These are phyloP conservation scores for Fusarium temperatum DNA, from an alignment of 2,329 filamentous ascomycete species.

Conservation along the genomic window DNA sequence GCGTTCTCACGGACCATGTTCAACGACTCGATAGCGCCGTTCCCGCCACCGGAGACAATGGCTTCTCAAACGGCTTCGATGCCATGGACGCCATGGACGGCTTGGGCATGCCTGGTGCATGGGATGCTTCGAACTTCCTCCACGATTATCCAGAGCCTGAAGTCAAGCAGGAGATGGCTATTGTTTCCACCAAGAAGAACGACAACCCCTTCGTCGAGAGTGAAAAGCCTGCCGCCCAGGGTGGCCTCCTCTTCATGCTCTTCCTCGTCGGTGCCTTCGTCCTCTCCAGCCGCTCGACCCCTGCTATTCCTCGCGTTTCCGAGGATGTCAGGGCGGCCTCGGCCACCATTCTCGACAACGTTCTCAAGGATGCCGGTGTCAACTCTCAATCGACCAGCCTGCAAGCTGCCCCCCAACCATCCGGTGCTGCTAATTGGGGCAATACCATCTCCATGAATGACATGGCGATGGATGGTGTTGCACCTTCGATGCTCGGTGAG, in stretches of 20 bases:
- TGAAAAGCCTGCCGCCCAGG: constrained; percentile 77
- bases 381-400: constrained; percentile 53
- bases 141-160: constrained; percentile 73
- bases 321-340: constrained; percentile 84
- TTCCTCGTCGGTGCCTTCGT: constrained; percentile 97
- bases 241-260: constrained; percentile 90
- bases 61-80: constrained; percentile 76
- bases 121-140: constrained; percentile 80
- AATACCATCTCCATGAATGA: constrained; percentile 57
- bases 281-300: constrained; percentile 81
- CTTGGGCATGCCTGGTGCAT: constrained; percentile 81
- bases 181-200: constrained; percentile 63
- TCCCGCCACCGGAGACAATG: constrained; percentile 59
- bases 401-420: constrained; percentile 61
- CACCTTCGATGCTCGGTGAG: constrained; percentile 70
- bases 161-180: constrained; percentile 67
- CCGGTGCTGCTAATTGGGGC: constrained; percentile 52
- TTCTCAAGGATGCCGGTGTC: constrained; percentile 82
- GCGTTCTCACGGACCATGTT: constrained; percentile 78
- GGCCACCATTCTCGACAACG: constrained; percentile 79
- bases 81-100: constrained; percentile 89
- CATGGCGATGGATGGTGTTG: constrained; percentile 49
- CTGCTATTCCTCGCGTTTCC: constrained; percentile 78
- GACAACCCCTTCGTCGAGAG: constrained; percentile 54
- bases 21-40: constrained; percentile 74